Conservation (phyloP, 2,329 filamentous ascomycete species). For the Metarhizium anisopliae region DNA sequence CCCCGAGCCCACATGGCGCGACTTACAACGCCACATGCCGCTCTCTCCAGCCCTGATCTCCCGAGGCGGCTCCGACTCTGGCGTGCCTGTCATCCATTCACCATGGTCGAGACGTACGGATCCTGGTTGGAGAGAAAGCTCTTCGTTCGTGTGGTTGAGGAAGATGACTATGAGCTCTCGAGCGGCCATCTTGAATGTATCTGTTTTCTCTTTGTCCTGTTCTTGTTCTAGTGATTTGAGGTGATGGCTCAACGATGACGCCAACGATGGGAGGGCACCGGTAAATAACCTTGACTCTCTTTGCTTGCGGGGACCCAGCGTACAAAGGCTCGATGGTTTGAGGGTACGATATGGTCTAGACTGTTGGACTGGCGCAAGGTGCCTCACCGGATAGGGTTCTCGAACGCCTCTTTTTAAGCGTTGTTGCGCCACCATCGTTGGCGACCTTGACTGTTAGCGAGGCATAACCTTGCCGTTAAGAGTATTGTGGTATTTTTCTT, state of each 20-base stretch:
- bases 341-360: neutral
- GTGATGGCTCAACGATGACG: neutral
- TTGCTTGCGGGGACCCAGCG: neutral
- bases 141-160: conserved; percentile 3
- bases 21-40: conserved; percentile 4
- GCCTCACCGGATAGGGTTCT: neutral
- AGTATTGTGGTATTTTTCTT: neutral
- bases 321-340: neutral
- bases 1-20: neutral
- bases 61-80: neutral
- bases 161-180: conserved; percentile 1
- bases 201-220: neutral
- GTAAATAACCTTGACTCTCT: neutral
- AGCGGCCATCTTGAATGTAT: neutral
- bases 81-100: conserved; percentile 2
- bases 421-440: neutral
- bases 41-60: conserved; percentile 4
- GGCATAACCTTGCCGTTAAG: neutral
- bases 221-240: neutral
- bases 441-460: too few relatives aligned
- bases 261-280: neutral
- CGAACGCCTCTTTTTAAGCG: neutral
- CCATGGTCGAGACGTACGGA: conserved; percentile 1
- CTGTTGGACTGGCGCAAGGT: neutral
- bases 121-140: neutral